phyloP scores from a whole-genome alignment of 176 grass and related monocot genomes.

The Leersia perrieri region DNA sequence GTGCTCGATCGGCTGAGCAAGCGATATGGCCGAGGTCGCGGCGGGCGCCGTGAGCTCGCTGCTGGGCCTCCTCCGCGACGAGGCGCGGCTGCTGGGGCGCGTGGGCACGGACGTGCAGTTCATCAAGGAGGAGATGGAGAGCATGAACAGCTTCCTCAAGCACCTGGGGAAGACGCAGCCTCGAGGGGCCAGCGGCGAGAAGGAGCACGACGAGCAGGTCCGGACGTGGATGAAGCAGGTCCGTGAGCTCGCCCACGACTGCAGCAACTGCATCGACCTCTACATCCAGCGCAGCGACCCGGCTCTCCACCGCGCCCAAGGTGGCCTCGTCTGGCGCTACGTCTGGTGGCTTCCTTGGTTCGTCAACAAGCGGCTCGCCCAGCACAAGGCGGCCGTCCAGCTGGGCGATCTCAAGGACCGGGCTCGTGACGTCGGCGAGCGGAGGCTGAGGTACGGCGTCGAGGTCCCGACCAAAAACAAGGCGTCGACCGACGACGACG shows the following conservation, averaged over 20 bases:
- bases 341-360: background rate
- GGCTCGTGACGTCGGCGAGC: background rate
- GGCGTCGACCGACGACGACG: no score
- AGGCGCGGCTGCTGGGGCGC: background rate
- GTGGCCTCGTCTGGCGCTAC: background rate
- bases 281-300: background rate
- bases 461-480: no score
- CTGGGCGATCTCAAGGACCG: background rate
- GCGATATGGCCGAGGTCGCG: background rate
- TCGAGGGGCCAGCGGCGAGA: no score
- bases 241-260: no score
- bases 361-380: background rate
- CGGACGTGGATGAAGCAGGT: background rate
- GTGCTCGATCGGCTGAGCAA: background rate
- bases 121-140: slow-evolving; percentile 36
- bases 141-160: background rate
- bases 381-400: background rate
- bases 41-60: no score
- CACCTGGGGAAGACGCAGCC: background rate
- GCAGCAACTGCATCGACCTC: background rate
- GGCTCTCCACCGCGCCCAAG: background rate
- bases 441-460: background rate
- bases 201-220: background rate
- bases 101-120: background rate
- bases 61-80: background rate